Evolutionary conservation across 352 stramenopile species (phyloP), one percentile per base, ranked within the genome.

Genomic region (Pythium scleroteichum): DNA sequence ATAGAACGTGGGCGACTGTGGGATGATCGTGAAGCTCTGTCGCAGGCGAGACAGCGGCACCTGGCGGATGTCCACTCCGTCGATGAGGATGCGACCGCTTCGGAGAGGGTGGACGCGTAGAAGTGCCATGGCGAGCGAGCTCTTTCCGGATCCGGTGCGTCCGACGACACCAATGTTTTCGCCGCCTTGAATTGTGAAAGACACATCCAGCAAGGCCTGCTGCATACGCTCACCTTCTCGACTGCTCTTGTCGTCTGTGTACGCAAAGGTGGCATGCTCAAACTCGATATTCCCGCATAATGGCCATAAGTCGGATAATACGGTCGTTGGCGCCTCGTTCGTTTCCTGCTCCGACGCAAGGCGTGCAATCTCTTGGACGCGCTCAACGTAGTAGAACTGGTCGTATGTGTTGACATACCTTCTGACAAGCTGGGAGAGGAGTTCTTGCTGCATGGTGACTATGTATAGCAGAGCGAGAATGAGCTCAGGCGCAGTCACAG

Each of bases 1-100:
- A 56, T 97, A 98, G 39, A 97, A 66, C 7, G 97, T 81, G 22
- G 93, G 89, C 56, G 96, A 87, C 48, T 75, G 68, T 14, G 94
- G 92, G 53, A 98, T 75, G 44, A 75, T 69, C 14, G 59, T 71
- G 24, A 75, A 16, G 17, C 56, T 56, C 12, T 33, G 49, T 17
- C 68, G 64, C 5, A 75, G 41, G 24, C 33, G 49, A 5, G 19
- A 23, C 16, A 75, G 48, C 1, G 38, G 27, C 8, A 75, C 32
- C 1, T 19, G 41, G n/a, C 62, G 53, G 42, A 85, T 88, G 62
- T 96, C 79, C 12, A 93, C 66, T 1, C 75, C 85, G 73, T 97
- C 90, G 42, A 97, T 90, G 1, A 78, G 13, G 60, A 97, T 88
- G 22, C 72, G 74, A 4, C 88, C 88, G 23, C 50, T 57, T 10